Conservation (phyloP, 371 early-diverging fungal genomes). For the Mortierella sp. region DNA sequence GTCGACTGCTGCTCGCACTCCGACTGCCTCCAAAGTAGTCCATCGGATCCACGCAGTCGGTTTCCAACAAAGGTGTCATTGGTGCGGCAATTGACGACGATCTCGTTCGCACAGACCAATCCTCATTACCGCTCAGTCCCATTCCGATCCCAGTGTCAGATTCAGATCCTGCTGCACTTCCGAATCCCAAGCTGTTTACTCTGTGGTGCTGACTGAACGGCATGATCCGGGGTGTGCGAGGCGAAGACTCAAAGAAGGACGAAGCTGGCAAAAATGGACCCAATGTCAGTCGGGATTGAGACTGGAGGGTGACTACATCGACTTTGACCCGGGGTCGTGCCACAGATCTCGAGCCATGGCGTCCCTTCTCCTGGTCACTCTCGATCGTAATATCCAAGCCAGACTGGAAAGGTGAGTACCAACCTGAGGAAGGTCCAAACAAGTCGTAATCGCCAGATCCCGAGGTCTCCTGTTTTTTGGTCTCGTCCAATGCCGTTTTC, state of each 20-base stretch:
- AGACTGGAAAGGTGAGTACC: slow-evolving; percentile 58
- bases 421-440: slow-evolving; percentile 38
- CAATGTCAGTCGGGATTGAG: slow-evolving; percentile 17
- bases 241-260: slow-evolving; percentile 55
- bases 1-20: slow-evolving; percentile 45
- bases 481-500: background rate
- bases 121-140: slow-evolving; percentile 13
- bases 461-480: background rate
- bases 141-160: background rate
- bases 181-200: background rate
- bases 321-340: slow-evolving; percentile 31
- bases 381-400: slow-evolving; percentile 56
- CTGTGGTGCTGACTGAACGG: slow-evolving; percentile 47
- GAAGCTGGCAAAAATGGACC: slow-evolving; percentile 29
- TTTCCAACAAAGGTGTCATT: slow-evolving; percentile 36
- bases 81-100: slow-evolving; percentile 40
- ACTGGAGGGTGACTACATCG: background rate
- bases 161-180: background rate
- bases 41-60: slow-evolving; percentile 30
- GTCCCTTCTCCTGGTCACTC: slow-evolving; percentile 41
- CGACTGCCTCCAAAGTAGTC: slow-evolving; percentile 49
- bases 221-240: slow-evolving; percentile 50
- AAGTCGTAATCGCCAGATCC: slow-evolving; percentile 18
- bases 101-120: slow-evolving; percentile 40
- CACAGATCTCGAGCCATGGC: slow-evolving; percentile 25